Conservation (phyloP, 1,284 basidiomycete genomes). For the Cerioporus squamosus region DNA sequence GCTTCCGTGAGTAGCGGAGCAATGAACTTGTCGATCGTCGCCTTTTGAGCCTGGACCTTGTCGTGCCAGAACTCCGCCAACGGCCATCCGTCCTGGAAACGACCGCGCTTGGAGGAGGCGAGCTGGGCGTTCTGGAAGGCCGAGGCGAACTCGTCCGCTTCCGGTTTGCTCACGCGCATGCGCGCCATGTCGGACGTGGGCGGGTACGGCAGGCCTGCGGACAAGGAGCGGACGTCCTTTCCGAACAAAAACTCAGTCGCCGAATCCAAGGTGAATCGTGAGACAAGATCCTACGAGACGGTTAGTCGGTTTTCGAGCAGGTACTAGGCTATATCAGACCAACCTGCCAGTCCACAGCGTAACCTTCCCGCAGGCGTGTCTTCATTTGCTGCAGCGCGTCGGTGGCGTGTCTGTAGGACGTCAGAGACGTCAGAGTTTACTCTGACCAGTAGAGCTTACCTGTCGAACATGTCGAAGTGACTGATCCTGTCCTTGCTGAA, state of each 20-base stretch:
- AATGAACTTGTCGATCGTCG: conserved; percentile 52
- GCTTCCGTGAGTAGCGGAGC: conserved; percentile 54
- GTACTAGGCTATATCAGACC: neutral
- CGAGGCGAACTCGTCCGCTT: conserved; percentile 33
- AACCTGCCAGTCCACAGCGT: conserved; percentile 58
- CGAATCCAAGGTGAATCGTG: conserved; percentile 43
- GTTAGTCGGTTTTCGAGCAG: neutral
- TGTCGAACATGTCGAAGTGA: conserved; percentile 55
- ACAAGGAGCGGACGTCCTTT: conserved; percentile 37
- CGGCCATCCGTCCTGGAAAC: conserved; percentile 46
- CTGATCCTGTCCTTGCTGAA: conserved; percentile 53
- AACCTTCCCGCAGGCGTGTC: conserved; percentile 42
- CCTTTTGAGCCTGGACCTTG: conserved; percentile 47
- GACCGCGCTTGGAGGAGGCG: conserved; percentile 42
- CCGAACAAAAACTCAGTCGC: conserved; percentile 47
- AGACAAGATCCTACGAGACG: conserved; percentile 34
- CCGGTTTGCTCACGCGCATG: conserved; percentile 17
- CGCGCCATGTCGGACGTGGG: conserved; percentile 19
- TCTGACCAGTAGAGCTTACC: conserved; percentile 1
- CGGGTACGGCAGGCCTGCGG: conserved; percentile 33
- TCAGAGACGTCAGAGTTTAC: neutral
- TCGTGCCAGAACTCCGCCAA: conserved; percentile 53
- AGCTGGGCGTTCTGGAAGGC: conserved; percentile 40
- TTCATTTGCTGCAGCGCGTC: conserved; percentile 37
- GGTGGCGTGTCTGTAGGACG: conserved; percentile 29